Percentiles rank a stretch among this genome's conserved stretches.
Conservation (phyloP, 2,329 filamentous ascomycete genomes). For the Botrytis fabae region DNA sequence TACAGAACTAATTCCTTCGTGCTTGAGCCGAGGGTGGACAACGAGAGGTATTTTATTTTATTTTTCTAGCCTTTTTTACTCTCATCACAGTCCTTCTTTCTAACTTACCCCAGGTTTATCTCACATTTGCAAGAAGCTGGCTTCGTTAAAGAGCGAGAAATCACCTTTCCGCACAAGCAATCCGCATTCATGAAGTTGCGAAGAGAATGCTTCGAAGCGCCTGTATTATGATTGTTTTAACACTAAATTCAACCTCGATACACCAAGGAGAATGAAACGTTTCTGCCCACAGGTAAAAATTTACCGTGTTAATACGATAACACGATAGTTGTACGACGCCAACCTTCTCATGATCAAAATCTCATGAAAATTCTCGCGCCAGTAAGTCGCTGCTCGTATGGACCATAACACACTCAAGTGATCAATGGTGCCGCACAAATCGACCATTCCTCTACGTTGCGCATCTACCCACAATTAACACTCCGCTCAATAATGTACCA, state of each 20-base stretch:
- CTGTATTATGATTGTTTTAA: conserved; percentile 44
- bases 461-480: background rate
- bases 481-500: background rate
- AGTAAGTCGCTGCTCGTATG: conserved; percentile 1
- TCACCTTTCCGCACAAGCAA: conserved; percentile 90
- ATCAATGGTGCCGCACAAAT: background rate
- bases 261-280: background rate
- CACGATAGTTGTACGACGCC: background rate
- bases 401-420: background rate
- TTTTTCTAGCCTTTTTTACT: background rate
- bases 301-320: background rate
- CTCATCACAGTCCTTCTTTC: background rate
- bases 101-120: conserved; percentile 52
- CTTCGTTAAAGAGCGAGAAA: conserved; percentile 83
- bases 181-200: conserved; percentile 79
- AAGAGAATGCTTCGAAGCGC: conserved; percentile 77
- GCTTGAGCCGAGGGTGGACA: conserved; percentile 89
- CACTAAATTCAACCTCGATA: background rate
- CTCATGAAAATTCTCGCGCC: background rate
- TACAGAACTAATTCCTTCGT: conserved; percentile 78
- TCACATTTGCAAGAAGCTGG: conserved; percentile 70
- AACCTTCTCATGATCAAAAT: background rate
- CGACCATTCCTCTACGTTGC: background rate
- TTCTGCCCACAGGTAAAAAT: background rate
- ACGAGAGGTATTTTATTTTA: conserved; percentile 71